Conservation (phyloP, 257 asterid species). For the Pogostemon cablin region DNA sequence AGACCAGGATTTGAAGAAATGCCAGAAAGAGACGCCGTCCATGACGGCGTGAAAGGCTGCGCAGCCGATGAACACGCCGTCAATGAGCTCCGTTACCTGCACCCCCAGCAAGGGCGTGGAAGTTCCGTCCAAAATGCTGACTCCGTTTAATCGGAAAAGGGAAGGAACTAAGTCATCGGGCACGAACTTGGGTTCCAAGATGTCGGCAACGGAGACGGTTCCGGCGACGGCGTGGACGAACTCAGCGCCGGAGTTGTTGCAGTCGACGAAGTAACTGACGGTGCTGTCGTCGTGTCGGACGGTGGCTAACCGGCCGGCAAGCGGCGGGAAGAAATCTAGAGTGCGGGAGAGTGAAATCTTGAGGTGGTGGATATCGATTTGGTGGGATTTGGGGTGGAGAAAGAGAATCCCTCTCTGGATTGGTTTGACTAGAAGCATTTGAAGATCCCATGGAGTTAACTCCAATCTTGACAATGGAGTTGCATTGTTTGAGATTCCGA, state of each 20-base stretch:
- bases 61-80: slow-evolving; percentile 45
- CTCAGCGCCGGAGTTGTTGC: slow-evolving; percentile 34
- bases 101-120: slow-evolving; percentile 43
- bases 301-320: slow-evolving; percentile 55
- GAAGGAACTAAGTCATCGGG: slow-evolving; percentile 35
- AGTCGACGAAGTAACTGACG: slow-evolving; percentile 35
- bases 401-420: slow-evolving; percentile 35
- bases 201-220: slow-evolving; percentile 26
- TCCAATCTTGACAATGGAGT: slow-evolving; percentile 14
- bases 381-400: slow-evolving; percentile 14
- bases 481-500: slow-evolving; percentile 19
- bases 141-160: slow-evolving; percentile 37
- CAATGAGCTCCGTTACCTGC: slow-evolving; percentile 44
- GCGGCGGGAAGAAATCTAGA: slow-evolving; percentile 55
- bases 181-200: slow-evolving; percentile 18
- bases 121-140: slow-evolving; percentile 33
- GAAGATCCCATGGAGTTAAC: slow-evolving; percentile 39
- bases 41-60: slow-evolving; percentile 35
- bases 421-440: neutral
- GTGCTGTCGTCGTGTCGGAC: slow-evolving; percentile 28
- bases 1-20: slow-evolving; percentile 54
- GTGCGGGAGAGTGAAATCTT: slow-evolving; percentile 49
- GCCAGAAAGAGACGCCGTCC: slow-evolving; percentile 50
- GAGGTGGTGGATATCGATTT: slow-evolving; percentile 36
- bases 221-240: slow-evolving; percentile 33